Conservation (phyloP, 345 rosid species). For the Fremontodendron californicum region DNA sequence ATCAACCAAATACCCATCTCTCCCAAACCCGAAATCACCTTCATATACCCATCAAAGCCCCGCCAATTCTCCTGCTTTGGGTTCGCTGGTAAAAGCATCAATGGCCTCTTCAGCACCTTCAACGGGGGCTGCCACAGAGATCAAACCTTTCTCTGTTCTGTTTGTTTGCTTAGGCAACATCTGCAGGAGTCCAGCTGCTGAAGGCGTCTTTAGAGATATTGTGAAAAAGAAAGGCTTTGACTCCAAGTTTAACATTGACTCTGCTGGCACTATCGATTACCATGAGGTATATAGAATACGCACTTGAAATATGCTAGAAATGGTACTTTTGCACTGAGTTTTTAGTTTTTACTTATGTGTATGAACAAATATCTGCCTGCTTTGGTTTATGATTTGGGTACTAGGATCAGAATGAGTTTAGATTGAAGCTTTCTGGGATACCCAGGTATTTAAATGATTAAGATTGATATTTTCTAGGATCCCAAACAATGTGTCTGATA, state of each 20-base stretch:
- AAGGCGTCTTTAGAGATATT: constrained; percentile 79
- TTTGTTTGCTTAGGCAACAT: constrained; percentile 92
- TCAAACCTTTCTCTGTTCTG: constrained; percentile 72
- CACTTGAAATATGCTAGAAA: not conserved
- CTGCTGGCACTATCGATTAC: constrained; percentile 84
- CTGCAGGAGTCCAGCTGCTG: constrained; percentile 97
- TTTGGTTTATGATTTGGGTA: too few species aligned
- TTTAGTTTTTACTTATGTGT: not conserved
- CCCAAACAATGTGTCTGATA: not conserved
- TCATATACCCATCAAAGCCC: constrained; percentile 13
- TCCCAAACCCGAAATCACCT: constrained; percentile 14
- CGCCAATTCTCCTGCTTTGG: constrained; percentile 16
- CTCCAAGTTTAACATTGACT: constrained; percentile 72
- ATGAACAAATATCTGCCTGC: too few species aligned
- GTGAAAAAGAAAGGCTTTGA: constrained; percentile 71
- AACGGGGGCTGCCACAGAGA: constrained; percentile 27
- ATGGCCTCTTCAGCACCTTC: constrained; percentile 48
- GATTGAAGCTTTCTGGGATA: not conserved
- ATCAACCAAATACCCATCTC: constrained; percentile 19
- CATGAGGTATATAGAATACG: constrained; percentile 88
- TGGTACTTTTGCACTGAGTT: not conserved
- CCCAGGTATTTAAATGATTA: not conserved
- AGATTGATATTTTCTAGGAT: not conserved
- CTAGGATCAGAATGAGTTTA: not conserved
- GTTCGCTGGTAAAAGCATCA: constrained; percentile 32